Base-by-base conservation (phyloP, 495 filamentous ascomycete species). In the Apodospora peruviana region DNA sequence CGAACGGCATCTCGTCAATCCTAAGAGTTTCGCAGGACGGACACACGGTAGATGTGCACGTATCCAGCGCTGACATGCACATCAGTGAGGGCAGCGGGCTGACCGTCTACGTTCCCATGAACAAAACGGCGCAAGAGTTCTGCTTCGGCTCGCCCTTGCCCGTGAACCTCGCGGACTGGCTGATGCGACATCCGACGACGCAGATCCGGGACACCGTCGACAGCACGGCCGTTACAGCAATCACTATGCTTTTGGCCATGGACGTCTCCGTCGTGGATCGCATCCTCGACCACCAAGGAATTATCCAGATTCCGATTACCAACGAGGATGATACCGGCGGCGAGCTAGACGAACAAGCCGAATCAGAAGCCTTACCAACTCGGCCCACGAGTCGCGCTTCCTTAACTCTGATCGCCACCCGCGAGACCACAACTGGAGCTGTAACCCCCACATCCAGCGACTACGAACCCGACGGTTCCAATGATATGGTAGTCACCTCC, bases 71-170 rank as follows among this genome's bases (percentile, higher is more conserved):
- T n/a, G n/a, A n/a, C n/a, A n/a, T n/a, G n/a, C n/a, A n/a, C n/a
- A n/a, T n/a, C n/a, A n/a, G n/a, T 14, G 62, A 68, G 9, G 21
- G 39, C 29, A 51, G 37, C 24, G 54, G 52, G 7, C 55, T 71
- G 25, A 53, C 47, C 8, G 50, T 75, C 14, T 75, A 70, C 38
- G 61, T 77, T 1, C 71, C 71, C 7, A 40, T 40, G 3, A 50
- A 73, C 48, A 50, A 61, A 34, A 43, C 48, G n/a, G 19, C 32
- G 4, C 65, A 64, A 46, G 57, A 69, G 21, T 8, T 64, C n/a
- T 67, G 60, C 40, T 73, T 70, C 48, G 21, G 43, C 37, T 58
- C 45, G 12, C 23, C 29, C 4, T 57, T 77, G 7, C 69, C 72
- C 7, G 16, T 39, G 9, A 46, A 47, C 2, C 48, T 77, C 8